Percentiles rank a stretch among this genome's conserved stretches.
Evolutionary conservation across 352 stramenopile species (phyloP).

Genomic region (Peronospora belbahrii): DNA sequence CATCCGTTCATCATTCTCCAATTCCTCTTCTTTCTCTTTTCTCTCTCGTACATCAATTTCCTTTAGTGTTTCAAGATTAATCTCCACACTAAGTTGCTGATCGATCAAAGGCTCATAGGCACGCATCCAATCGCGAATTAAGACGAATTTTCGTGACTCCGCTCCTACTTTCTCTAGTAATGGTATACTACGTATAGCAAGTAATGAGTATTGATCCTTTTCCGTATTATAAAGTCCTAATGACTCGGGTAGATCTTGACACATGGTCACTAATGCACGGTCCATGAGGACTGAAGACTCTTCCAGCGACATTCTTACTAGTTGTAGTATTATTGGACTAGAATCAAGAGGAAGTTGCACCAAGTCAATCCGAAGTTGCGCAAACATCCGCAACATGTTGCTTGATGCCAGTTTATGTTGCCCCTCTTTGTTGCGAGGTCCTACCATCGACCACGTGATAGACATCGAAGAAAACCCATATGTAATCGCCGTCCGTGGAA

Average conservation of each 20-base stretch:
- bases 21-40: slow-evolving; percentile 34
- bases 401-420: background rate
- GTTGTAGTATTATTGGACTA: too few relatives aligned
- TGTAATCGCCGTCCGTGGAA: too few relatives aligned
- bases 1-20: slow-evolving; percentile 40
- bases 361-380: too few relatives aligned
- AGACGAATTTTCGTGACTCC: slow-evolving; percentile 52
- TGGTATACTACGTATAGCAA: slow-evolving; percentile 42
- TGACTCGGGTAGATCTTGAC: slow-evolving; percentile 64
- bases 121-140: slow-evolving; percentile 74
- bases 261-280: slow-evolving; percentile 71
- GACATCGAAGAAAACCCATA: too few relatives aligned
- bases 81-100: slow-evolving; percentile 39
- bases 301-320: slow-evolving; percentile 73
- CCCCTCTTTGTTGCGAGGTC: too few relatives aligned
- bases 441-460: too few relatives aligned
- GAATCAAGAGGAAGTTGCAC: too few relatives aligned
- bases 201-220: slow-evolving; percentile 58
- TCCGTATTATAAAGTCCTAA: slow-evolving; percentile 68
- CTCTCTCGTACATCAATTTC: slow-evolving; percentile 41
- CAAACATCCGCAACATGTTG: background rate
- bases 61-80: slow-evolving; percentile 50
- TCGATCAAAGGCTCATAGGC: slow-evolving; percentile 46
- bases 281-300: slow-evolving; percentile 69
- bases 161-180: slow-evolving; percentile 45